Evolutionary conservation across 1,284 basidiomycete genomes (phyloP).

Genomic region (Moesziomyces parantarcticus): DNA sequence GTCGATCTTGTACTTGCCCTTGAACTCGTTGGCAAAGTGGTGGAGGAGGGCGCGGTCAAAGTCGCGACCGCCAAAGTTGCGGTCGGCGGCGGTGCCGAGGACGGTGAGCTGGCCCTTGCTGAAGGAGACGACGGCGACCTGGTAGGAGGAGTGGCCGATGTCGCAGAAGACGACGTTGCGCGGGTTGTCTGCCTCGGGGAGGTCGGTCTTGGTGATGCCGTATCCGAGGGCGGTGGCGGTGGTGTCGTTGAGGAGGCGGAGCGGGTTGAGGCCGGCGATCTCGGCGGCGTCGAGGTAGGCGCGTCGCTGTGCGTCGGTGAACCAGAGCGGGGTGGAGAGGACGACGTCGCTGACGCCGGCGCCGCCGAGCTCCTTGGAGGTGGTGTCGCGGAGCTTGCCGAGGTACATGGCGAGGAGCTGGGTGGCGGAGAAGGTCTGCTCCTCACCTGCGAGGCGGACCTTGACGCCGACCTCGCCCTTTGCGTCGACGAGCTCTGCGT

Average conservation of each 20-base stretch:
- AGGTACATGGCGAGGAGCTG: constrained; percentile 68
- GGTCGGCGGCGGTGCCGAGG: constrained; percentile 63
- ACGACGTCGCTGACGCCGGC: constrained; percentile 65
- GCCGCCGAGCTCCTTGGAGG: constrained; percentile 62
- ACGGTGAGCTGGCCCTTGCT: constrained; percentile 67
- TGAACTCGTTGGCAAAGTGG: constrained; percentile 67
- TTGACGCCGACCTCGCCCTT: constrained; percentile 67
- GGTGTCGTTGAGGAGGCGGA: constrained; percentile 67
- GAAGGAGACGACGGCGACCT: constrained; percentile 67
- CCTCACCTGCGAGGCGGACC: constrained; percentile 63
- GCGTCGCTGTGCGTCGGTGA: constrained; percentile 65
- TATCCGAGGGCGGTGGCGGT: constrained; percentile 66
- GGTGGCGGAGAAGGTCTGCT: constrained; percentile 65
- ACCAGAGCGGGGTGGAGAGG: constrained; percentile 66
- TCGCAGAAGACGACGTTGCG: constrained; percentile 67
- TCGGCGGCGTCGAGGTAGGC: constrained; percentile 66
- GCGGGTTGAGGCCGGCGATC: constrained; percentile 66
- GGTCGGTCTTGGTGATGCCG: constrained; percentile 68
- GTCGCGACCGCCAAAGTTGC: constrained; percentile 67
- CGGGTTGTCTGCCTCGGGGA: constrained; percentile 65
- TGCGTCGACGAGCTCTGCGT: constrained; percentile 65
- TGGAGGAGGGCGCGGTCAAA: constrained; percentile 66
- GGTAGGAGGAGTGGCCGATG: constrained; percentile 67
- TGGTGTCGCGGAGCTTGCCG: constrained; percentile 65
- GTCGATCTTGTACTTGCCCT: constrained; percentile 68